Percentiles rank a stretch among this genome's conserved stretches.
Conservation (phyloP, 2,329 filamentous ascomycete genomes). For the Dactylellina haptotyla region DNA sequence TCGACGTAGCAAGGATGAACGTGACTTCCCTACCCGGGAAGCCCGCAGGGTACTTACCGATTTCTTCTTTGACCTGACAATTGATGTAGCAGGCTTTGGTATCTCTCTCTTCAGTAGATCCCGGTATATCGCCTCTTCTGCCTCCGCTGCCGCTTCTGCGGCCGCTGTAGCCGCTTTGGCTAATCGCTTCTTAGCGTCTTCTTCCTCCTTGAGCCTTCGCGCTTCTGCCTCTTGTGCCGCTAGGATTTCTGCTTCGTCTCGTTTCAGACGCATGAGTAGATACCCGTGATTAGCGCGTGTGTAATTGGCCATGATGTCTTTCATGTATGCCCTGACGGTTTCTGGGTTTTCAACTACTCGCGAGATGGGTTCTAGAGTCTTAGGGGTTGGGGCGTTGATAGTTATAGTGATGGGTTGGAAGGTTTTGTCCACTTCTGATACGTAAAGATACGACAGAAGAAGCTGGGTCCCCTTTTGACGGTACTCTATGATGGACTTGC, state of each 20-base stretch:
- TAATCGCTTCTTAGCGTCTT: constrained; percentile 49
- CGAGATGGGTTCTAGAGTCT: constrained; percentile 70
- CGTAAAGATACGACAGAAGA: constrained; percentile 78
- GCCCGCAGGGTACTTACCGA: constrained; percentile 53
- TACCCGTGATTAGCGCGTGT: constrained; percentile 74
- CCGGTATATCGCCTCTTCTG: constrained; percentile 45
- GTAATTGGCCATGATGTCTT: constrained; percentile 75
- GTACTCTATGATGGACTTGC: constrained; percentile 79
- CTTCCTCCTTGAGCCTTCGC: constrained; percentile 44
- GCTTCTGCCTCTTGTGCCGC: constrained; percentile 51
- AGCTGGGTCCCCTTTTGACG: constrained; percentile 68
- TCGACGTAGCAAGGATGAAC: constrained; percentile 51
- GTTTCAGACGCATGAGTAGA: constrained; percentile 73
- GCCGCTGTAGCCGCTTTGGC: constrained; percentile 50
- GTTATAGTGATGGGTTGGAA: constrained; percentile 77
- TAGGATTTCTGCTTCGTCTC: constrained; percentile 58
- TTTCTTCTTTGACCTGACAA: constrained; percentile 52
- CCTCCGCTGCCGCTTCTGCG: constrained; percentile 26
- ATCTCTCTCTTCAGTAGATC: constrained; percentile 37
- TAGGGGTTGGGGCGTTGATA: constrained; percentile 67
- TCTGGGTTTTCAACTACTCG: constrained; percentile 72
- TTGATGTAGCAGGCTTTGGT: constrained; percentile 50
- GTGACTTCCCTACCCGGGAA: constrained; percentile 53
- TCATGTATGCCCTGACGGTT: constrained; percentile 74
- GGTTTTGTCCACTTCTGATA: constrained; percentile 71